phyloP scores from a whole-genome alignment of 2,329 filamentous ascomycete species.

The Erysiphe neolycopersici region DNA sequence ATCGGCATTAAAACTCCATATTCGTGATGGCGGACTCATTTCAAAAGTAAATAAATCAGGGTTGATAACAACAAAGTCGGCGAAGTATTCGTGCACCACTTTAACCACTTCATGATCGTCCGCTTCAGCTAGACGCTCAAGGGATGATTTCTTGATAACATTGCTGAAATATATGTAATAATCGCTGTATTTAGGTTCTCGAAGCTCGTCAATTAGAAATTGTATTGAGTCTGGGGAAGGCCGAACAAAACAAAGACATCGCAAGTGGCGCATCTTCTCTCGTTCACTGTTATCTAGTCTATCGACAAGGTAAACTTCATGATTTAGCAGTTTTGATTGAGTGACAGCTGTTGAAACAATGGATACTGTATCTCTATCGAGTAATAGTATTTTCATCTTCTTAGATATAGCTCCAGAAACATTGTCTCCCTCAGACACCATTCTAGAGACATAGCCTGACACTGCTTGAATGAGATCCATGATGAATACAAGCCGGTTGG shows the following conservation, averaged over 20 bases:
- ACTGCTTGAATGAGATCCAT: slow-evolving; percentile 94
- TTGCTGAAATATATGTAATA: slow-evolving; percentile 97
- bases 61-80: slow-evolving; percentile 86
- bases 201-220: slow-evolving; percentile 75
- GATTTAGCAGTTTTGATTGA: slow-evolving; percentile 77
- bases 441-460: slow-evolving; percentile 86
- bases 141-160: slow-evolving; percentile 81
- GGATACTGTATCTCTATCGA: slow-evolving; percentile 80
- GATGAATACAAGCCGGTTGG: not conserved
- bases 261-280: slow-evolving; percentile 94
- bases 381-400: slow-evolving; percentile 94
- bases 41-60: slow-evolving; percentile 72
- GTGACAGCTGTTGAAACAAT: slow-evolving; percentile 91
- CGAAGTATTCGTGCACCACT: slow-evolving; percentile 81
- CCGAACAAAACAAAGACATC: slow-evolving; percentile 77
- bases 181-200: slow-evolving; percentile 91
- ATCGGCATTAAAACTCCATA: slow-evolving; percentile 65
- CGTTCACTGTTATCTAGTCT: slow-evolving; percentile 69
- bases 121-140: slow-evolving; percentile 82
- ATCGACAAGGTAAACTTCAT: slow-evolving; percentile 95
- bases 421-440: slow-evolving; percentile 63
- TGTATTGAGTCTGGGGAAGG: slow-evolving; percentile 86
- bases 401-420: slow-evolving; percentile 38
- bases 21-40: slow-evolving; percentile 42
- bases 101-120: slow-evolving; percentile 96